A percentile compares a stretch with the other conserved stretches of the same genome.
Evolutionary conservation across 2,329 filamentous ascomycete species (phyloP).

Genomic region (Trichoderma semiorbis): DNA sequence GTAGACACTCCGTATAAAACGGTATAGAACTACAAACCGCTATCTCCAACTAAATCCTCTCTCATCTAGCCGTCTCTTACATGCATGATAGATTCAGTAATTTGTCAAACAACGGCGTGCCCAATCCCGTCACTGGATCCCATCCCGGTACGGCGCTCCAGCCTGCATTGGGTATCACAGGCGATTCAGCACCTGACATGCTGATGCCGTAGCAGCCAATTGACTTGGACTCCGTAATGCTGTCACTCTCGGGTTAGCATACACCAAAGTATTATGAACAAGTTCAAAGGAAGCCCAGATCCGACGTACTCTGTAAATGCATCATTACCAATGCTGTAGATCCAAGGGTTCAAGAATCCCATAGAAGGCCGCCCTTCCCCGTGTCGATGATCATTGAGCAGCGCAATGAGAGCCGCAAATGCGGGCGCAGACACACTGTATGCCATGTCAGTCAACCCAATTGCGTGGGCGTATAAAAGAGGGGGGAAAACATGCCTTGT

Average conservation of each 20-base stretch:
- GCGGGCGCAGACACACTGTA: slow-evolving; percentile 56
- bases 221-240: slow-evolving; percentile 35
- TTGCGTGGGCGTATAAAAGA: neutral
- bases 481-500: slow-evolving; percentile 28
- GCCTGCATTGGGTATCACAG: slow-evolving; percentile 22
- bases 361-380: slow-evolving; percentile 49
- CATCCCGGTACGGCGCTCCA: slow-evolving; percentile 19
- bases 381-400: slow-evolving; percentile 62
- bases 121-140: slow-evolving; percentile 21
- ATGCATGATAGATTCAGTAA: slow-evolving; percentile 5
- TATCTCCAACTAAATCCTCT: neutral
- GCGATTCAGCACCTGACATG: slow-evolving; percentile 25
- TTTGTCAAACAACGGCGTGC: slow-evolving; percentile 19
- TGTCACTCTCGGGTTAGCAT: slow-evolving; percentile 21
- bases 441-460: neutral
- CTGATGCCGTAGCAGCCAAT: slow-evolving; percentile 32
- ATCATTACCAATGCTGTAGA: slow-evolving; percentile 41
- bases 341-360: slow-evolving; percentile 61
- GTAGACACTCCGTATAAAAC: too few species aligned
- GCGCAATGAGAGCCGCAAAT: slow-evolving; percentile 59
- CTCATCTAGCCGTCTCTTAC: neutral
- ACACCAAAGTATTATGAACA: neutral
- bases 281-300: neutral
- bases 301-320: slow-evolving; percentile 37
- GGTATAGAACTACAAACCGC: neutral